Base-by-base conservation (phyloP, 2,329 filamentous ascomycete species). In the Pyrenochaeta sp. region DNA sequence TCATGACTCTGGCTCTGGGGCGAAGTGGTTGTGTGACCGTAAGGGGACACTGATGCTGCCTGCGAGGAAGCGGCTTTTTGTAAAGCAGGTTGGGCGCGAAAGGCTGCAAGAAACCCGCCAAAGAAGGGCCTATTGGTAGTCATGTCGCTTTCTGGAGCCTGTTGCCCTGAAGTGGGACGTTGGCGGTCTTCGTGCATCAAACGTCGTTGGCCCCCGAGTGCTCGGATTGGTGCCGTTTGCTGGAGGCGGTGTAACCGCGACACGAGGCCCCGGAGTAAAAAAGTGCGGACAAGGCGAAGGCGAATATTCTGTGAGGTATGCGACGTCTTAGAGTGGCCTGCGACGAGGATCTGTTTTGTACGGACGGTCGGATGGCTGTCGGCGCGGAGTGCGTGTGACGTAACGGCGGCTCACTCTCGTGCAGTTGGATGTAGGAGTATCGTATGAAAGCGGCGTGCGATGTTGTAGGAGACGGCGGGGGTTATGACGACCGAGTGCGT, bases 51-150 rank as follows among this genome's bases (percentile, higher is more conserved):
- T 4, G 75, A 73, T 5, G 76, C 53, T 27, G 78, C 61, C 39
- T 70, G 66, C 15, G 77, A 72, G n/a, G 77, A 75, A 10, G 84
- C 79, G 20, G 85, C 77, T 67, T 87, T 87, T 60, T 85, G 78
- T 21, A 83, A 81, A 50, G 82, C 79, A 36, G 85, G 86, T 68
- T 88, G 86, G 45, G 87, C 85, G 45, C 87, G 82, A 68, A 90
- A 90, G 58, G 86, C 85, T 42, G 87, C 83, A 57, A 89, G 82
- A 77, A 89, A 88, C 78, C 86, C 86, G 62, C 85, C 82, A 65
- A 90, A 81, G 77, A 89, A 89, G 42, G 82, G 86, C 52, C 86
- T 78, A 77, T 89, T 88, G 60, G 84, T 87, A 2, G 85, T 83
- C 86, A 88, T 88, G 64, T 54, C 78, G 53, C 53, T 50, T 52